Percentiles rank a stretch among this genome's conserved stretches.
phyloP scores from a whole-genome alignment of 169 alveolate genomes.

The Sarcocystis neurona region DNA sequence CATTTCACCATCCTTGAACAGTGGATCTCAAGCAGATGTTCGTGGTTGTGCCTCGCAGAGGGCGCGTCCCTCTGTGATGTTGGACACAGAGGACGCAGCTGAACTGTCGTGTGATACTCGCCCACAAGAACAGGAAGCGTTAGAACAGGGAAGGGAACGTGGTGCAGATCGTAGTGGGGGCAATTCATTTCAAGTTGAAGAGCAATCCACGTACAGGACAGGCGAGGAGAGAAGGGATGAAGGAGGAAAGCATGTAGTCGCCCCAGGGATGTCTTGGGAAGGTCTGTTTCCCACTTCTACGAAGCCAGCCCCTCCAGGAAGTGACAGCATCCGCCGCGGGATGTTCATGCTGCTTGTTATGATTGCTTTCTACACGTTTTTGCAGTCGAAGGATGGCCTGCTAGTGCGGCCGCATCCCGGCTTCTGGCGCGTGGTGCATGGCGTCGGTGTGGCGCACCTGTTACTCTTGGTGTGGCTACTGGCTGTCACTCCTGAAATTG shows the following conservation, averaged over 20 bases:
- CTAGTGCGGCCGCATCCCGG: constrained; percentile 70
- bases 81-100: too few species aligned
- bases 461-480: constrained; percentile 56
- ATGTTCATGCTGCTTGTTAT: constrained; percentile 37
- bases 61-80: too few species aligned
- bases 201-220: not conserved
- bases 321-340: constrained; percentile 29
- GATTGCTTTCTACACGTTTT: constrained; percentile 50
- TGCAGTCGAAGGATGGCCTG: constrained; percentile 64
- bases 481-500: constrained; percentile 46
- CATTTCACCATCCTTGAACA: not conserved
- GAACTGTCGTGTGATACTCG: too few species aligned
- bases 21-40: not conserved
- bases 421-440: constrained; percentile 67
- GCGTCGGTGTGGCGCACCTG: constrained; percentile 52
- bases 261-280: not conserved
- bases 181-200: too few species aligned
- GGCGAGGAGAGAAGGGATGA: not conserved
- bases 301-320: not conserved
- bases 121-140: too few species aligned
- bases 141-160: too few species aligned
- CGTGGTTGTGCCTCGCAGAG: not conserved
- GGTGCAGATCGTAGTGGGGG: too few species aligned
- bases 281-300: not conserved
- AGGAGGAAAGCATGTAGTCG: not conserved